Percentiles rank a stretch among this genome's conserved stretches.
Evolutionary conservation across 352 stramenopile genomes (phyloP).

Genomic region (Phytophthora chlamydospora): DNA sequence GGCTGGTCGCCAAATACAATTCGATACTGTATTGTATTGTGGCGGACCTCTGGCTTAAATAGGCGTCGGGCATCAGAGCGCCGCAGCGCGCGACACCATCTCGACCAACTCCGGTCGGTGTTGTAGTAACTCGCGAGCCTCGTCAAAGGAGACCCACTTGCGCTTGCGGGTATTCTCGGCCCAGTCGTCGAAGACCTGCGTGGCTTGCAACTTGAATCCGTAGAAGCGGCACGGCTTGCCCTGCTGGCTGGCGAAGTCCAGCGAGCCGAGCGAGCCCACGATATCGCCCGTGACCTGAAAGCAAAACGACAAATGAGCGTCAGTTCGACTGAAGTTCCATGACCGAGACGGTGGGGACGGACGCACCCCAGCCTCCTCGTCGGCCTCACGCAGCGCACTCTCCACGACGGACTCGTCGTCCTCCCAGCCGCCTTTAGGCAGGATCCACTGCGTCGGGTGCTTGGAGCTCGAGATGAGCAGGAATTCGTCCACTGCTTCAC

Average conservation of each 20-base stretch:
- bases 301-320: not conserved
- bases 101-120: constrained; percentile 49
- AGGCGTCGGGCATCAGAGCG: constrained; percentile 11
- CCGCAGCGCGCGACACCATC: constrained; percentile 42
- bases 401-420: constrained; percentile 92
- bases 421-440: constrained; percentile 98
- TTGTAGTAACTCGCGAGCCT: constrained; percentile 35
- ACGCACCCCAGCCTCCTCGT: constrained; percentile 93
- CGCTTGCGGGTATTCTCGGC: constrained; percentile 56
- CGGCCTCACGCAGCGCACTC: constrained; percentile 91
- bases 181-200: constrained; percentile 59
- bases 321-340: not conserved
- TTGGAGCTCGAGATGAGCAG: constrained; percentile 94
- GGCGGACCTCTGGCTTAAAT: constrained; percentile 28
- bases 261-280: constrained; percentile 39
- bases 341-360: not conserved
- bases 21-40: too few relatives aligned
- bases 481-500: constrained; percentile 19
- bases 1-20: too few relatives aligned
- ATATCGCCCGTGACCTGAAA: constrained; percentile 52
- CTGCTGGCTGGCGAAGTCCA: constrained; percentile 61
- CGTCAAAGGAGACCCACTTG: constrained; percentile 53
- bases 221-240: constrained; percentile 57
- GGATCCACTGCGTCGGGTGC: constrained; percentile 89
- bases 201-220: constrained; percentile 45